These are phyloP conservation scores for Wickerhamiella brachini DNA, from an alignment of 805 yeast genomes.

Conservation along the genomic window DNA sequence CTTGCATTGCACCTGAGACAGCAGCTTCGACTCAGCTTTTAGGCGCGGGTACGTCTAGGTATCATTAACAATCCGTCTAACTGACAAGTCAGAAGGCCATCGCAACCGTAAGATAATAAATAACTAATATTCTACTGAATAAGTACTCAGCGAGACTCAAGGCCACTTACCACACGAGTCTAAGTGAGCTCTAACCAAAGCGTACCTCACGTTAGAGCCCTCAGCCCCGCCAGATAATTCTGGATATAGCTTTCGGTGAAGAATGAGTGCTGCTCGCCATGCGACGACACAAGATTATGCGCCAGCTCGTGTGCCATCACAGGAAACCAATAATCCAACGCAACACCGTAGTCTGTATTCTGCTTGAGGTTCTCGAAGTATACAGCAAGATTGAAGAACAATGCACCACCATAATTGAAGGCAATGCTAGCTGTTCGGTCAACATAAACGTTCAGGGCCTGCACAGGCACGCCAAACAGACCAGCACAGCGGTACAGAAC, in stretches of 20 bases:
- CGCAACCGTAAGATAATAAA: too few relatives aligned
- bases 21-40: too few relatives aligned
- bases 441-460: constrained; percentile 18
- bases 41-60: too few relatives aligned
- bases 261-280: constrained; percentile 26
- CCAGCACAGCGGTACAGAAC: constrained; percentile 8
- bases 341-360: constrained; percentile 1
- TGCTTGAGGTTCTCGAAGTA: constrained; percentile 12
- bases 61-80: too few relatives aligned
- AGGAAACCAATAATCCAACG: constrained; percentile 26
- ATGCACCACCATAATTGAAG: constrained; percentile 26
- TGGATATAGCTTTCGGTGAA: constrained; percentile 24
- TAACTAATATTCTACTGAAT: too few relatives aligned
- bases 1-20: too few relatives aligned
- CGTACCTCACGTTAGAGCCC: background rate
- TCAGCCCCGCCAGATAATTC: constrained; percentile 12
- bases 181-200: too few relatives aligned
- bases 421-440: constrained; percentile 21
- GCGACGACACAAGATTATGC: constrained; percentile 25
- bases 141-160: too few relatives aligned
- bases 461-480: constrained; percentile 16
- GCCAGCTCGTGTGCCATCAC: constrained; percentile 30
- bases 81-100: too few relatives aligned
- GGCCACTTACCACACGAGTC: too few relatives aligned
- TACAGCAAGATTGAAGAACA: constrained; percentile 26